Base-by-base conservation (phyloP, 345 rosid species). In the Syzygium aqueum region DNA sequence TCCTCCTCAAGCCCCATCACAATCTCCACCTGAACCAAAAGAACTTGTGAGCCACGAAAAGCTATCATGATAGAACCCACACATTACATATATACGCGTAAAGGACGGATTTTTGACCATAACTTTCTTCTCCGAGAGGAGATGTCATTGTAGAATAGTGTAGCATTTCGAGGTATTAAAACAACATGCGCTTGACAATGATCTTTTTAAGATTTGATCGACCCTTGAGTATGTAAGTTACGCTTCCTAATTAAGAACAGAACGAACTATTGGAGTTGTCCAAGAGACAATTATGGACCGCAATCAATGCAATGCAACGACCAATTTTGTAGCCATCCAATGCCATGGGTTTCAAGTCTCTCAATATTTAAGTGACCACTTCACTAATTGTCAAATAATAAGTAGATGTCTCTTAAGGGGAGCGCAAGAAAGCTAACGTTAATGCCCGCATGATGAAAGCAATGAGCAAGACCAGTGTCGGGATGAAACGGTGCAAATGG, bases 1-100 rank as follows among this genome's bases (percentile, higher is more conserved):
- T 91, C 92, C 87, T 91, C 92, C 80, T 90, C 92, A 3, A 88
- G 86, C 61, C 89, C 91, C 88, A 92, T 92, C 21, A 90, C 91
- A 30, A 88, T 87, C 92, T 88, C 89, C 77, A 85, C 93, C 92
- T 90, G 86, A n/a, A 52, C 50, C 49, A 17, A 17, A 25, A 63
- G 37, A 77, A 27, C 4, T 73, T 23, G 82, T 37, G 27, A 73
- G 27, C 82, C 82, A 19, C 23, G 73, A 53, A 5, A 9, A 78
- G 53, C 30, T 8, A 85, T 30, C 11, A 53, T 40, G 25, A 53
- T 13, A 57, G 33, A 63, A 51, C 56, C 53, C 23, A 46, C 23
- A 57, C 5, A n/a, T 22, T 16, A 46, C 33, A 40, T 43, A 0
- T 11, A 61, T 0, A 50, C 7, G 17, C 54, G 37, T 7, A 33